These are phyloP conservation scores for Sutorius australiensis DNA, from an alignment of 768 basidiomycete species.

Conservation along the genomic window DNA sequence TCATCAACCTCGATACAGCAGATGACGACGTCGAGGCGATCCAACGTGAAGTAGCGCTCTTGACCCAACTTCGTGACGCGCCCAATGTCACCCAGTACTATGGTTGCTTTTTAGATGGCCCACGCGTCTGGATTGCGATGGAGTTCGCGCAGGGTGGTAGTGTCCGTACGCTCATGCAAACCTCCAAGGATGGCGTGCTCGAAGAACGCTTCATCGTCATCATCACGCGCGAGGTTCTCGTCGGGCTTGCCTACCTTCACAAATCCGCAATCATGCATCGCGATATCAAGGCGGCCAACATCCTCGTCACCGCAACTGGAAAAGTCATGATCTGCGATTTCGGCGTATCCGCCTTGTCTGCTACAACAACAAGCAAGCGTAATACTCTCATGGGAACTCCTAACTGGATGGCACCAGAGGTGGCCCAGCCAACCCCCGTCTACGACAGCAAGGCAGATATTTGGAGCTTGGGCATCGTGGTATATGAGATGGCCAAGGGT, in stretches of 20 bases:
- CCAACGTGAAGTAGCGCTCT: slow-evolving; percentile 90
- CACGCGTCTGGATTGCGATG: slow-evolving; percentile 99
- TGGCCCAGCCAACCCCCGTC: slow-evolving; percentile 80
- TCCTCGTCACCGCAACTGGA: slow-evolving; percentile 83
- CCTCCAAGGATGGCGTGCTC: slow-evolving; percentile 64
- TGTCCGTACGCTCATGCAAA: slow-evolving; percentile 90
- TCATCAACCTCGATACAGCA: slow-evolving; percentile 95
- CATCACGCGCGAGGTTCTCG: slow-evolving; percentile 85
- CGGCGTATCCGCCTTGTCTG: slow-evolving; percentile 91
- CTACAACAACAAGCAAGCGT: slow-evolving; percentile 81
- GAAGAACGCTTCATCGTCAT: slow-evolving; percentile 89
- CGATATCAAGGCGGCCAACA: slow-evolving; percentile 96
- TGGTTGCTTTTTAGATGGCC: slow-evolving; percentile 93
- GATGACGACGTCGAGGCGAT: slow-evolving; percentile 98
- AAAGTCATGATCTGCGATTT: slow-evolving; percentile 98
- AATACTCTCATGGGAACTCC: slow-evolving; percentile 97
- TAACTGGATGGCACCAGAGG: slow-evolving; percentile 99
- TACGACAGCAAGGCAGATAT: slow-evolving; percentile 99
- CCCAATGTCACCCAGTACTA: slow-evolving; percentile 93
- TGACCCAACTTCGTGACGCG: slow-evolving; percentile 85
- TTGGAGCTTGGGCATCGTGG: slow-evolving; percentile 95
- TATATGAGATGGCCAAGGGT: slow-evolving; percentile 97
- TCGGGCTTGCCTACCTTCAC: slow-evolving; percentile 86
- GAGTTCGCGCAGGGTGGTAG: slow-evolving; percentile 95
- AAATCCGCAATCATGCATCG: slow-evolving; percentile 93